Evolutionary conservation across 768 basidiomycete genomes (phyloP), one percentile per base, ranked within the genome.

Genomic region (Kwoniella mangroviensis): DNA sequence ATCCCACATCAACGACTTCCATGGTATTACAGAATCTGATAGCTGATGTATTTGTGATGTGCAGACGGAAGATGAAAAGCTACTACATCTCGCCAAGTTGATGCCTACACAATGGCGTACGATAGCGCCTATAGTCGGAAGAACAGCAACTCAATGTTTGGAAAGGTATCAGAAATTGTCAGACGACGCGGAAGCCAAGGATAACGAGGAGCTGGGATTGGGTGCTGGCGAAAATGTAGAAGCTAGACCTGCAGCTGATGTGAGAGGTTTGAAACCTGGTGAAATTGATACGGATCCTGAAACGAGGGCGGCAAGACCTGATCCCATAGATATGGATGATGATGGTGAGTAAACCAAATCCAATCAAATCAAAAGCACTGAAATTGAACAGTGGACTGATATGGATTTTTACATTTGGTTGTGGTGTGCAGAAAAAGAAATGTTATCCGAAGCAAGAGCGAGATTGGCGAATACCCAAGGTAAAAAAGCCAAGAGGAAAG

Each of bases 51-150:
- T 22, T 13, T 40, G 21, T 19, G 34, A 0, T 19, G 15, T 21
- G 45, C 54, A 95, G 93, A 93, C 92, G 19, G 97, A 99, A 84
- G 97, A 99, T 84, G 97, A 98, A 85, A 99, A 98, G 83, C 88
- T 99, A 3, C 87, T 99, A 12, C 95, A 98, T 82, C 89, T 98
- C 24, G 97, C 97, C 53, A 98, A 98, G 84, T 87, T 98, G 69
- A 99, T 98, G 94, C 97, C 97, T 0, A 98, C 97, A 0, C 97
- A 99, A 86, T 99, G 97, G 97, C 90, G 97, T 34, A 98, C 97
- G 24, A 96, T 99, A 75, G 95, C 97, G 4, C 97, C 97, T 60
- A 96, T 97, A 71, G 97, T 99, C 67, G 97, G 97, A 52, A 89
- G 97, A 34, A 98, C 97, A 1, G 97, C 97, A 0, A 96, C 92